A percentile compares a stretch with the other conserved stretches of the same genome.
Conservation (phyloP, 495 filamentous ascomycete species). For the Penicillium goetzii region DNA sequence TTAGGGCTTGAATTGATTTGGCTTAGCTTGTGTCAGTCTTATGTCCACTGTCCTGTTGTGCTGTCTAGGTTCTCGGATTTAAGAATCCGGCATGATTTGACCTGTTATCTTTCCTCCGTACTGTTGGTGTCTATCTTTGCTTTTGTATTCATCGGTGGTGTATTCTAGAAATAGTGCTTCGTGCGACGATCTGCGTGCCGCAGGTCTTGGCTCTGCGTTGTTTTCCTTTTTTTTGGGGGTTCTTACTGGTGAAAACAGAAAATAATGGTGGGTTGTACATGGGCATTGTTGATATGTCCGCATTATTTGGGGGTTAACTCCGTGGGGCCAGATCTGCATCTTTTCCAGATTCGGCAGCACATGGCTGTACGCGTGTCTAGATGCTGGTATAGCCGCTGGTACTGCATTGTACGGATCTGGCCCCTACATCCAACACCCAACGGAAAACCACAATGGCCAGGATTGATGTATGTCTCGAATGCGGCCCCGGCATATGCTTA, state of each 20-base stretch:
- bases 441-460: neutral
- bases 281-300: neutral
- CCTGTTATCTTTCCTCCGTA: neutral
- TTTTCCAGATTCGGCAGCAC: neutral
- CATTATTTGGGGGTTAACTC: neutral
- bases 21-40: neutral
- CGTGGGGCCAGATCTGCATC: neutral
- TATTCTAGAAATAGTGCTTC: neutral
- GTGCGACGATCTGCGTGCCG: neutral
- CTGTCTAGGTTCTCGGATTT: neutral
- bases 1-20: neutral
- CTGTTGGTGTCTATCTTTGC: neutral
- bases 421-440: neutral
- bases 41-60: neutral
- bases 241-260: neutral
- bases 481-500: neutral
- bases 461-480: neutral
- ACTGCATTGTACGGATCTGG: neutral
- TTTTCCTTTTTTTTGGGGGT: neutral
- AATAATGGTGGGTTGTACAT: neutral
- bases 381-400: slow-evolving; percentile 4
- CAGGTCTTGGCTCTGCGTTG: neutral
- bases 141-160: neutral
- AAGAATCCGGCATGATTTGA: neutral
- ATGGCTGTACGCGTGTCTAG: neutral